Evolutionary conservation across 2,329 filamentous ascomycete species (phyloP), one percentile per base, ranked within the genome.

Genomic region (Gnomoniopsis smithogilvyi): DNA sequence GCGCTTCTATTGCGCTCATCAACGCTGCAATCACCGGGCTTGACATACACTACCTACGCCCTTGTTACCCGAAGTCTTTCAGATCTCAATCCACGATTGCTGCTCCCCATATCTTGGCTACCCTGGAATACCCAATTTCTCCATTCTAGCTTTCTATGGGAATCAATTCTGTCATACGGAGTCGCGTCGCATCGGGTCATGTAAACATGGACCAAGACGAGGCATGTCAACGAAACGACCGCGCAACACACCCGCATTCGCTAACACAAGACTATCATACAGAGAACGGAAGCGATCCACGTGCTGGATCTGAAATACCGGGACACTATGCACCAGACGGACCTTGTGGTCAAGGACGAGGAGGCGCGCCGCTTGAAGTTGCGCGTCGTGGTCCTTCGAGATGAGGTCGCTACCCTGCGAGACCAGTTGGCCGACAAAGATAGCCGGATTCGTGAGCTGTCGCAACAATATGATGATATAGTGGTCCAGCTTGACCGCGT

Each of bases 271-370:
- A 17, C 11, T 19, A 41, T 46, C 2, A 15, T 34, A 12, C 52
- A 84, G 81, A 76, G 75, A 59, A 69, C 72, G 58, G 72, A 77
- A 60, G 72, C 71, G 30, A 74, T 83, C 38, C 80, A 82, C 63
- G 72, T 79, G 24, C 80, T 92, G 55, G 91, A 96, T 70, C 75
- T 89, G 62, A 84, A 84, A 66, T 91, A 93, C 70, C 85, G 89
- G 64, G 80, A 82, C 61, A 83, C 81, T 64, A 74, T 83, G 56
- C 85, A 88, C 65, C 79, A 86, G 56, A 82, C 89, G 38, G 83
- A 90, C 55, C 77, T 88, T 12, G 79, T 96, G 57, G 76, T 85
- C 64, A 90, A 90, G 67, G 86, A 92, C 64, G 93, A 98, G 71
- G 85, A 88, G 61, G 79, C 84, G 43, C 86, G 93, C 51, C 82